These are phyloP conservation scores for Paspalum notatum DNA, from an alignment of 176 grass and related monocot species.

Conservation along the genomic window DNA sequence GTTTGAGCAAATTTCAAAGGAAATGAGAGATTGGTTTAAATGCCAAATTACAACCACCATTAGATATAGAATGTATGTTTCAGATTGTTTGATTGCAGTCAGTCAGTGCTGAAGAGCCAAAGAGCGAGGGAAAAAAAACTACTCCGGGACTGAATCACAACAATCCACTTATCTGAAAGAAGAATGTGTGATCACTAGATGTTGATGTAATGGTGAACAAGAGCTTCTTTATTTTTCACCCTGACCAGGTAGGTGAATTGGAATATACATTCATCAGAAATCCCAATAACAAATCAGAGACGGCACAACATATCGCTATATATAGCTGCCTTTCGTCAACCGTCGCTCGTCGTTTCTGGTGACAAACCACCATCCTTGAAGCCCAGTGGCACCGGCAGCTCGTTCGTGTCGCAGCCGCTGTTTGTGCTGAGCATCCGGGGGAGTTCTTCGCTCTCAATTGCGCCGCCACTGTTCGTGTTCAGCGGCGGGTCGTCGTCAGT, in stretches of 20 bases:
- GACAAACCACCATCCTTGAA: background rate
- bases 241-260: slow-evolving; percentile 7
- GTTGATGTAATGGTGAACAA: background rate
- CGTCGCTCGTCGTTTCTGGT: background rate
- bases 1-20: too few relatives aligned
- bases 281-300: background rate
- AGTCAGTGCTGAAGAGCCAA: background rate
- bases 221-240: slow-evolving; percentile 24
- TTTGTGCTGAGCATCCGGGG: background rate
- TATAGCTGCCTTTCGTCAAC: background rate
- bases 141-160: background rate
- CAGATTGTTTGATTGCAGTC: too few relatives aligned
- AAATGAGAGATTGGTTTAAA: too few relatives aligned
- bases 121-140: background rate
- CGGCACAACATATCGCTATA: background rate
- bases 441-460: too few relatives aligned
- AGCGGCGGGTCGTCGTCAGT: background rate
- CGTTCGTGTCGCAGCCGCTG: background rate
- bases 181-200: background rate
- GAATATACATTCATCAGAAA: background rate
- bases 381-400: slow-evolving; percentile 7
- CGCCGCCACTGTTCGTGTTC: background rate
- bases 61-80: too few relatives aligned
- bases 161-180: background rate
- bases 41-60: too few relatives aligned